Base-by-base conservation (phyloP, 371 early-diverging fungal species). In the Mortierella sp. region DNA sequence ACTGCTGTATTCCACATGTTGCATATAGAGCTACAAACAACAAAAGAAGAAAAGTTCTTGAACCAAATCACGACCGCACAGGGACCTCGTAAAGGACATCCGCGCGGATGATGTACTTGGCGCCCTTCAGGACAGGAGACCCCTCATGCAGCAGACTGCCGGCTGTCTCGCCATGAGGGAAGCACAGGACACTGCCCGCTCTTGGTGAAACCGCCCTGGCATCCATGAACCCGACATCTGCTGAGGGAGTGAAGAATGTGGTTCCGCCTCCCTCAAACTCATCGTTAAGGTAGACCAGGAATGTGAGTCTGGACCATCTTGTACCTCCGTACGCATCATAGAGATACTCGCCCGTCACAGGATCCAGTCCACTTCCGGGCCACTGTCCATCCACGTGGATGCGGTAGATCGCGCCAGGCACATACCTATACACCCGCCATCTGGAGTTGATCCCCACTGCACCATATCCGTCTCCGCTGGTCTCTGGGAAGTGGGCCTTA, bases 241-340 rank as follows among this genome's bases (percentile, higher is more conserved):
- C 73, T 39, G 78, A 78, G 50, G 72, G 87, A 56, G 69, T 64
- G 43, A 84, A 82, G 55, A 79, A 82, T 0, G 79, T 82, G 27
- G 88, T 88, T 50, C 79, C 76, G 3, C 88, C 88, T n/a, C 86
- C 86, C 15, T 83, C 79, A 60, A 88, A 88, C 51, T 80, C 85
- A 24, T 88, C 86, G 64, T 88, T 88, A 49, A 88, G 60, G 55
- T 85, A 84, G 21, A 88, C 73, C 70, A 86, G 70, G 65, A 88
- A 85, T 0, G 88, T 88, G 56, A 86, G 55, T 28, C 81, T 60
- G 0, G 84, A 83, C 81, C 84, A 81, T 17, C 81, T 78, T 24
- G 72, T 71, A 14, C 82, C 84, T 9, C 70, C 69, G 55, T 73
- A 79, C 17, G 69, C 76, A 58, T 86, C 85, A 52, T 84, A 84